These are phyloP conservation scores for Plectosphaerella plurivora DNA, from an alignment of 2,329 filamentous ascomycete genomes.

Conservation along the genomic window DNA sequence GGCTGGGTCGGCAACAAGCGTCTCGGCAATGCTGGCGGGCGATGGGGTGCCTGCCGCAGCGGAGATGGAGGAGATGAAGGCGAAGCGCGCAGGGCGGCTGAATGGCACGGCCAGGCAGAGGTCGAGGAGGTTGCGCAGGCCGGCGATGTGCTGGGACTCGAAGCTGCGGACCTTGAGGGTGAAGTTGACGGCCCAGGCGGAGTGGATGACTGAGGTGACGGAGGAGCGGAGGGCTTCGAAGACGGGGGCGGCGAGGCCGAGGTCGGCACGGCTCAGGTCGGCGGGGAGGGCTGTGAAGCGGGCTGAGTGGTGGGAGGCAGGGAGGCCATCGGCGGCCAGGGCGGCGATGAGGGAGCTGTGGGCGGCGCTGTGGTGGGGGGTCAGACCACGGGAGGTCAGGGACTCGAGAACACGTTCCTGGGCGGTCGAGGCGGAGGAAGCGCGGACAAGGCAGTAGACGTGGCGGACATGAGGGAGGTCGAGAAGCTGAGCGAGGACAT, in stretches of 20 bases:
- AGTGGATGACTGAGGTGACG: constrained; percentile 41
- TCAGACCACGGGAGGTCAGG: constrained; percentile 25
- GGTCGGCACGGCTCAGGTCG: constrained; percentile 32
- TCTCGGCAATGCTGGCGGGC: constrained; percentile 29
- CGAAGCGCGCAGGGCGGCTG: constrained; percentile 28
- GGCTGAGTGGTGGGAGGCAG: constrained; percentile 10
- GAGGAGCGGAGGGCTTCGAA: constrained; percentile 19
- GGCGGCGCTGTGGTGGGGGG: constrained; percentile 10
- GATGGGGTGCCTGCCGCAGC: constrained; percentile 32
- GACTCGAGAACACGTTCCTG: constrained; percentile 22
- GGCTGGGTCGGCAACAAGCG: constrained; percentile 22
- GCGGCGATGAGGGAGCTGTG: constrained; percentile 19
- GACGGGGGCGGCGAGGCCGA: constrained; percentile 28
- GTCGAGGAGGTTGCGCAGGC: constrained; percentile 38
- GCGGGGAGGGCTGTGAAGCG: constrained; percentile 32
- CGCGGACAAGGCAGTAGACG: constrained; percentile 46
- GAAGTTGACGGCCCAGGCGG: constrained; percentile 53
- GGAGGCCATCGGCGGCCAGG: constrained; percentile 23
- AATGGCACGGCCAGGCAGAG: constrained; percentile 29
- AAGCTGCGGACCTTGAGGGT: constrained; percentile 43
- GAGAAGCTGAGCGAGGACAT: constrained; percentile 53
- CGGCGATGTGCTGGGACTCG: constrained; percentile 38
- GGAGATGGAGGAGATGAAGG: constrained; percentile 41
- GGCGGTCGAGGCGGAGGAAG: constrained; percentile 26
- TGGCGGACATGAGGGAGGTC: constrained; percentile 50